Evolutionary conservation across 495 filamentous ascomycete genomes (phyloP).

Genomic region (Annulohypoxylon nitens): DNA sequence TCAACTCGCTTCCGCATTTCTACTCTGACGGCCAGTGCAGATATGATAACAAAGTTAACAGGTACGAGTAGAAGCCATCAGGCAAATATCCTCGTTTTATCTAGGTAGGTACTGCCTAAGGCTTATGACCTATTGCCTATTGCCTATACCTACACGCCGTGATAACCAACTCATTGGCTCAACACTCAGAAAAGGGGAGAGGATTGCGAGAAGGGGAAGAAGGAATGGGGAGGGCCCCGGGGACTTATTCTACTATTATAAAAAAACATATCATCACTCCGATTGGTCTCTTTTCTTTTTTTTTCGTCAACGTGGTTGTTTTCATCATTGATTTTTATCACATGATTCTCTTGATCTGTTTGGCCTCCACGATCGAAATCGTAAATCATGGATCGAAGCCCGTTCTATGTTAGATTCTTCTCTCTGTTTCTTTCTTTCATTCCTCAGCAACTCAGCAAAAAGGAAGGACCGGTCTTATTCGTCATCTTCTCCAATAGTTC

Average conservation of each 20-base stretch:
- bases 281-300: not conserved
- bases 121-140: not conserved
- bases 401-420: slow-evolving; percentile 45
- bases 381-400: slow-evolving; percentile 42
- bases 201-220: not conserved
- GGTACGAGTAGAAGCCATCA: not conserved
- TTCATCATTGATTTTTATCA: not conserved
- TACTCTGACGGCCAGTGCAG: too few relatives aligned
- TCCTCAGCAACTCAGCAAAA: slow-evolving; percentile 21
- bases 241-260: slow-evolving; percentile 19
- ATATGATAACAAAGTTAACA: not conserved
- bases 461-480: slow-evolving; percentile 28
- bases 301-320: slow-evolving; percentile 14
- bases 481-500: slow-evolving; percentile 3
- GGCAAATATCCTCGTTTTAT: not conserved
- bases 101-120: not conserved
- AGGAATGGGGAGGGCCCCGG: not conserved
- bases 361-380: slow-evolving; percentile 17
- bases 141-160: not conserved
- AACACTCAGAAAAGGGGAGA: not conserved
- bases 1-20: too few relatives aligned
- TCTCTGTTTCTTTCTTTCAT: slow-evolving; percentile 15
- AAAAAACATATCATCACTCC: slow-evolving; percentile 22
- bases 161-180: not conserved
- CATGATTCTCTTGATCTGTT: slow-evolving; percentile 21